Base-by-base conservation (phyloP, 169 alveolate species). In the Plasmodium malariae region DNA sequence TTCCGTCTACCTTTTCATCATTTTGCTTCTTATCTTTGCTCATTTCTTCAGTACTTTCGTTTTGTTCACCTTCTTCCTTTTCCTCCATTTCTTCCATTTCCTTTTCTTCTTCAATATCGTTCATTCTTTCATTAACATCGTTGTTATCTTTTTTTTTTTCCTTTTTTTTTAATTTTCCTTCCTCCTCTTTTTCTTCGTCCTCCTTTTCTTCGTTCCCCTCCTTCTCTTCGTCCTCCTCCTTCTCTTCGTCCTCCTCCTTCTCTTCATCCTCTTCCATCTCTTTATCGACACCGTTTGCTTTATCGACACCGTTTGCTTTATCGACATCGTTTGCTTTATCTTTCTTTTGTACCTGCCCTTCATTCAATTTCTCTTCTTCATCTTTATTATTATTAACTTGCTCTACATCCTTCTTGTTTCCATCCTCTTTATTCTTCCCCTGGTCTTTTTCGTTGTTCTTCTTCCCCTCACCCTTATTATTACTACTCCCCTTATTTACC, bases 151-250 rank as follows among this genome's bases (percentile, higher is more conserved):
- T 45, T 37, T 74, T 62, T 9, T 34, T 30, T 14, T 12, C 59
- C 28, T 45, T 45, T 17, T 21, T 45, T 55, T 55, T 19, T 21
- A 19, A 34, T 24, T 49, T 67, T 51, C 28, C 71, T 7, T 36
- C 72, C 9, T 43, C 72, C 2, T 74, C 43, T 34, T 32, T 43
- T 14, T 60, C 76, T 45, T 76, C 89, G 2, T 36, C 73, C 1
- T 51, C 73, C 3, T 76, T 72, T 34, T 7, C 6, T n/a, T 73
- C 49, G 3, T 43, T 19, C 17, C 21, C 67, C 30, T 51, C 36
- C n/a, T 51, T 68, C 4, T n/a, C 14, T 49, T 70, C 68, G 9
- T 24, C 49, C 11, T 6, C 49, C 9, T 49, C 85, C 21, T 71
- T 21, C 0, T 71, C 37, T 6, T 12, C 68, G 6, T 71, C 28